Base-by-base conservation (phyloP, 768 basidiomycete species). In the Tricholoma furcatifolium region DNA sequence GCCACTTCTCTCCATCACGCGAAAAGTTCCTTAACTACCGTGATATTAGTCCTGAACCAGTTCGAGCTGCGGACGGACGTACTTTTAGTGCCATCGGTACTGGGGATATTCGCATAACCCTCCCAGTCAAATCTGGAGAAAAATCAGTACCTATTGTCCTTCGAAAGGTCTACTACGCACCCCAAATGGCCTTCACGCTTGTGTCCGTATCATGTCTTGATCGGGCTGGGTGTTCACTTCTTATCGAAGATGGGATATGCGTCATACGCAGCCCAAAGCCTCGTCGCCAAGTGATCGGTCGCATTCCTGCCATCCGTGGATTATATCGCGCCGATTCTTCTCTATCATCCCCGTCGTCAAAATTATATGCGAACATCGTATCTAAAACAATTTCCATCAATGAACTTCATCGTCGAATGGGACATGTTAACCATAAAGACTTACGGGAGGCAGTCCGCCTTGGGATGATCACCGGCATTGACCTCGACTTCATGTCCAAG, bases 401-500 rank as follows among this genome's bases (percentile, higher is more conserved):
- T 30, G 62, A 71, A 38, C 56, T 73, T 4, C 75, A 77, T 41
- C 53, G 57, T 1, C 40, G 51, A 15, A 62, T 75, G 48, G 73
- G 70, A 1, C 75, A 77, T 48, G 61, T 73, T 11, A 60, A 68
- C 12, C 61, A 60, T 4, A 56, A 62, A 0, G 54, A 63, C 6
- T 64, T 70, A 21, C 46, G 54, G 3, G 27, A 60, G 11, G 65
- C 71, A 67, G 52, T 72, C 2, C 34, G n/a, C n/a, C n/a, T n/a
- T n/a, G n/a, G n/a, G n/a, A n/a, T n/a, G n/a, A n/a, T n/a, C n/a
- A n/a, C n/a, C 49, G 73, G 71, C 1, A 55, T 77, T 15, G 57
- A 60, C 6, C 59, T 75, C 2, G 61, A 63, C 50, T 43, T 54
- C 35, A 32, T 54, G 21, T 62, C 62, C 0, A 61, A 63, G 30